Conservation (phyloP, 257 asterid species). For the Solanum chmielewskii region DNA sequence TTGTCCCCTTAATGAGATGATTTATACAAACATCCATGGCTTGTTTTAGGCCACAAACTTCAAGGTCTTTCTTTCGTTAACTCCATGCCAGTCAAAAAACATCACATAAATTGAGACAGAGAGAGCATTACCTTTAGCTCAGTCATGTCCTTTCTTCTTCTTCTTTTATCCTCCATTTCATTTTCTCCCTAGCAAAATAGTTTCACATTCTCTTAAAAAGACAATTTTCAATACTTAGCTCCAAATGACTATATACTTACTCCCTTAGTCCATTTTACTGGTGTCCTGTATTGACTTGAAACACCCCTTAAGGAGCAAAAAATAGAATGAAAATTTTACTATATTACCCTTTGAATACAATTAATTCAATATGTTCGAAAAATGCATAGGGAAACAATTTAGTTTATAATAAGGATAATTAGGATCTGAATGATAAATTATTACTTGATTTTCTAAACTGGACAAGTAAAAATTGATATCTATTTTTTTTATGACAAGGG, state of each 20-base stretch:
- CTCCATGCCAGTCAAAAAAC: background rate
- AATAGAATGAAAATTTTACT: background rate
- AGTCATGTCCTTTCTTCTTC: background rate
- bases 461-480: background rate
- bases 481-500: background rate
- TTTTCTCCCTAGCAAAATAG: background rate
- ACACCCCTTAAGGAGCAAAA: background rate
- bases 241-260: background rate
- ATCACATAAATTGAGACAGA: background rate
- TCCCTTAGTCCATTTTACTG: background rate
- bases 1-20: background rate
- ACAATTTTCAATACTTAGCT: background rate
- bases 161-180: conserved; percentile 7
- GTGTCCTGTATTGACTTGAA: background rate
- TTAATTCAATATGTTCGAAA: background rate
- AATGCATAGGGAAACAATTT: background rate
- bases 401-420: background rate
- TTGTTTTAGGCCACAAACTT: background rate
- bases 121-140: background rate
- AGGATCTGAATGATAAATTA: background rate
- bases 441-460: background rate
- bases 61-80: background rate
- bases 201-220: background rate
- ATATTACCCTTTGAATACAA: background rate
- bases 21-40: background rate